Conservation (phyloP, 768 basidiomycete genomes). For the Inosperma sp. region DNA sequence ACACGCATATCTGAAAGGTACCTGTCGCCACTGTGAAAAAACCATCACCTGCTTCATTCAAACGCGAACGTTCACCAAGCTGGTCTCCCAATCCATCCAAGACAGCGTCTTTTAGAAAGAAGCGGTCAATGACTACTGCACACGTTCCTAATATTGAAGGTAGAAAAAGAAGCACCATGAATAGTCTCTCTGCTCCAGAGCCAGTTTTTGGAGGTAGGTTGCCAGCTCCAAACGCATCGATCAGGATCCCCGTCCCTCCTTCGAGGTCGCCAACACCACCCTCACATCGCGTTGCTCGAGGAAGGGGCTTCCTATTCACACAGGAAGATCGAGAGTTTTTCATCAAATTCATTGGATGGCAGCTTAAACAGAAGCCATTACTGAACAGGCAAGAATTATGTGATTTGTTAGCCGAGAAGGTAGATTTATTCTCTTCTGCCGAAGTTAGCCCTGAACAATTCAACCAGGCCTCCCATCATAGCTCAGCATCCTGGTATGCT, state of each 20-base stretch:
- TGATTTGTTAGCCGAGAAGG: constrained; percentile 54
- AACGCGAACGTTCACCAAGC: constrained; percentile 28
- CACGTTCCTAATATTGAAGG: constrained; percentile 15
- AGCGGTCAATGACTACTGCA: constrained; percentile 20
- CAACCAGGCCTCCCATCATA: constrained; percentile 63
- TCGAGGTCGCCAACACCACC: constrained; percentile 71
- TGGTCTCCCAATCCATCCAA: constrained; percentile 18
- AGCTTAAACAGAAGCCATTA: constrained; percentile 48
- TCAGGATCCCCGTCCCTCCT: constrained; percentile 58
- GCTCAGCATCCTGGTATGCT: constrained; percentile 56
- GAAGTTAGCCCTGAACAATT: neutral
- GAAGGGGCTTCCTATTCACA: constrained; percentile 60
- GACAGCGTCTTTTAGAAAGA: constrained; percentile 17
- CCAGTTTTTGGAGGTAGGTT: constrained; percentile 45
- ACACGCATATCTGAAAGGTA: constrained; percentile 15
- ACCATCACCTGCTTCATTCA: constrained; percentile 37
- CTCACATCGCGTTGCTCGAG: constrained; percentile 39
- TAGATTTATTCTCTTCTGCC: constrained; percentile 18
- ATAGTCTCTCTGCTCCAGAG: constrained; percentile 53
- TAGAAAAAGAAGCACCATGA: constrained; percentile 47
- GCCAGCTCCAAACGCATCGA: constrained; percentile 57
- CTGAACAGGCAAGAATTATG: constrained; percentile 53
- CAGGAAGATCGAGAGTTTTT: constrained; percentile 63
- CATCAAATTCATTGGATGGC: constrained; percentile 61
- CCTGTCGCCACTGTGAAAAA: constrained; percentile 37